Conservation (phyloP, 2,329 filamentous ascomycete species). For the Cadophora sp. region DNA sequence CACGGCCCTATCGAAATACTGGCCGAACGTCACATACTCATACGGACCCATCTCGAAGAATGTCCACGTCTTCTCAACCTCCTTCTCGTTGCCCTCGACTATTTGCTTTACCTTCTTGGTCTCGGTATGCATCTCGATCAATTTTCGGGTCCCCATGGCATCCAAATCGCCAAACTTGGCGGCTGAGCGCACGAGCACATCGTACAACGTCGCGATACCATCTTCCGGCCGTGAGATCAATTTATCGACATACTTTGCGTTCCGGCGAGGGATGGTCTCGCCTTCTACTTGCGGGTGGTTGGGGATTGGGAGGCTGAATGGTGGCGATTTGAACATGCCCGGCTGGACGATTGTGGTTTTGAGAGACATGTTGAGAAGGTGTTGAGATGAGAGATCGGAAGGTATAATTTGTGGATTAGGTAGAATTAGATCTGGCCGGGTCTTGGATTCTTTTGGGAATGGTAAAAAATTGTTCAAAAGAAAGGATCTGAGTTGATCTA, state of each 20-base stretch:
- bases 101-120: slow-evolving; percentile 89
- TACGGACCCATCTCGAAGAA: slow-evolving; percentile 84
- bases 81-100: slow-evolving; percentile 76
- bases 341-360: slow-evolving; percentile 33
- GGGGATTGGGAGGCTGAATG: slow-evolving; percentile 66
- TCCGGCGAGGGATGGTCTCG: slow-evolving; percentile 70
- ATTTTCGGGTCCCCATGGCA: slow-evolving; percentile 71
- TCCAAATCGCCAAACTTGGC: slow-evolving; percentile 67
- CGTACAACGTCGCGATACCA: slow-evolving; percentile 61
- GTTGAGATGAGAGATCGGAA: background rate
- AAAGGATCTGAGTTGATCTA: background rate
- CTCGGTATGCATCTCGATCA: slow-evolving; percentile 78
- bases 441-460: too few relatives aligned
- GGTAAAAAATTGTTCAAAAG: background rate
- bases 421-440: background rate
- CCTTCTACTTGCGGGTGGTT: slow-evolving; percentile 63
- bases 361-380: slow-evolving; percentile 18
- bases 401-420: background rate
- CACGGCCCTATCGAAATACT: slow-evolving; percentile 74
- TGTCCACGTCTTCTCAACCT: slow-evolving; percentile 86
- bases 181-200: slow-evolving; percentile 73
- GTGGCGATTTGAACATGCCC: slow-evolving; percentile 50
- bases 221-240: slow-evolving; percentile 48
- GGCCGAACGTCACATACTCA: slow-evolving; percentile 75
- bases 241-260: slow-evolving; percentile 28